Evolutionary conservation across 352 stramenopile genomes (phyloP).

Genomic region (Phytophthora tentaculata): DNA sequence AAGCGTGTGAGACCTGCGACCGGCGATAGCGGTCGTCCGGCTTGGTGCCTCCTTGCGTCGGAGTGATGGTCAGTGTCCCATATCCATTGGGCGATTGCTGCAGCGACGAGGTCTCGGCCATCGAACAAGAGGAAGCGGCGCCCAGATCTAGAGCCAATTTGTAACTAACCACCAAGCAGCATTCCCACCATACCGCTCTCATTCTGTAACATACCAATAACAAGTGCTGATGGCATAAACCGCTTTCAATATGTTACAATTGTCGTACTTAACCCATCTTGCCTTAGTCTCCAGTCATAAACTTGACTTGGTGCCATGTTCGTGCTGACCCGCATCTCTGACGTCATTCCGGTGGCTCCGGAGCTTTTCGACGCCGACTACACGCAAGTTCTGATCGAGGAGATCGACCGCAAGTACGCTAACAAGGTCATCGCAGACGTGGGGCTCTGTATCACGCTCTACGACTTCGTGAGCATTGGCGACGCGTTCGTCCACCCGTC

Average conservation of each 20-base stretch:
- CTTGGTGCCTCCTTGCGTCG: slow-evolving; percentile 25
- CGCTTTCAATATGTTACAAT: not conserved
- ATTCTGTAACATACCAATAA: not conserved
- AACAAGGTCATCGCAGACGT: slow-evolving; percentile 92
- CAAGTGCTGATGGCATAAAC: not conserved
- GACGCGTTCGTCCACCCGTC: slow-evolving; percentile 86
- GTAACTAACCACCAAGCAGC: slow-evolving; percentile 10
- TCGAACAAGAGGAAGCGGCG: not conserved
- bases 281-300: slow-evolving; percentile 22
- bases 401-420: slow-evolving; percentile 91
- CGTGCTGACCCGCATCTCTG: slow-evolving; percentile 83
- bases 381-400: slow-evolving; percentile 85
- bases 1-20: slow-evolving; percentile 78
- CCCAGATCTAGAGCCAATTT: slow-evolving; percentile 6
- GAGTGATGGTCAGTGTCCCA: slow-evolving; percentile 25
- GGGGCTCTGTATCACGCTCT: slow-evolving; percentile 88
- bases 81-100: slow-evolving; percentile 26
- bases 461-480: slow-evolving; percentile 90
- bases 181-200: not conserved
- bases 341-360: slow-evolving; percentile 85
- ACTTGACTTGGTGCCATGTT: slow-evolving; percentile 57
- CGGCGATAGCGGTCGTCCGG: slow-evolving; percentile 40
- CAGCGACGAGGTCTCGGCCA: slow-evolving; percentile 25
- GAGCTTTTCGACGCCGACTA: slow-evolving; percentile 86
- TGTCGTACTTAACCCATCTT: slow-evolving; percentile 12